phyloP scores from a whole-genome alignment of 2,329 filamentous ascomycete genomes.

The Tolypocladium guangdongense region DNA sequence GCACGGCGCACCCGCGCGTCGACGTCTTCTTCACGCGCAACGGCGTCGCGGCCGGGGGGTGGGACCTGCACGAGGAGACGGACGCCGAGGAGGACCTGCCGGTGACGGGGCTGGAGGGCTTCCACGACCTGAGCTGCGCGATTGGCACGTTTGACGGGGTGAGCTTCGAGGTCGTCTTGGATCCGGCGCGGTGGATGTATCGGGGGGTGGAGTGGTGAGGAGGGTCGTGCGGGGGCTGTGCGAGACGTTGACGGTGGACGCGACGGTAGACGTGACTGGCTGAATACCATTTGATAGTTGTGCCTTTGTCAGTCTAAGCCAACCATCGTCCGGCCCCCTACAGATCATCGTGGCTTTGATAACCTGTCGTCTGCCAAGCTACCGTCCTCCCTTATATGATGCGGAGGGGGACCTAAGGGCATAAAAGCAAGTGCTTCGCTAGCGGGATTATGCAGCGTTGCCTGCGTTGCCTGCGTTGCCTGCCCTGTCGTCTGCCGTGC shows the following conservation, averaged over 20 bases:
- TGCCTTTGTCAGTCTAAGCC: not conserved
- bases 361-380: too few species aligned
- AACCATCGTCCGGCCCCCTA: too few species aligned
- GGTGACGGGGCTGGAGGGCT: conserved; percentile 57
- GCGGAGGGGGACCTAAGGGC: too few species aligned
- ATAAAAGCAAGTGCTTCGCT: too few species aligned
- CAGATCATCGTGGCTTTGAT: too few species aligned
- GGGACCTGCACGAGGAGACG: conserved; percentile 66
- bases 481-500: too few species aligned
- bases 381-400: too few species aligned
- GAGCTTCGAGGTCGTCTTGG: conserved; percentile 56
- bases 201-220: conserved; percentile 1
- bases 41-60: conserved; percentile 47
- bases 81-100: conserved; percentile 52
- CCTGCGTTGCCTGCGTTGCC: too few species aligned
- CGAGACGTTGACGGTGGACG: not conserved
- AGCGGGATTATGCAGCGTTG: too few species aligned
- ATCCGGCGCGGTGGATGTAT: conserved; percentile 48
- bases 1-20: conserved; percentile 17
- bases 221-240: not conserved
- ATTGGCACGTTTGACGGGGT: conserved; percentile 62
- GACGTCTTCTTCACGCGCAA: conserved; percentile 57
- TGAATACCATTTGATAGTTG: not conserved
- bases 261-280: not conserved
- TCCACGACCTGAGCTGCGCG: conserved; percentile 59